phyloP scores from a whole-genome alignment of 345 rosid genomes.

The Gossypium ekmanianum region DNA sequence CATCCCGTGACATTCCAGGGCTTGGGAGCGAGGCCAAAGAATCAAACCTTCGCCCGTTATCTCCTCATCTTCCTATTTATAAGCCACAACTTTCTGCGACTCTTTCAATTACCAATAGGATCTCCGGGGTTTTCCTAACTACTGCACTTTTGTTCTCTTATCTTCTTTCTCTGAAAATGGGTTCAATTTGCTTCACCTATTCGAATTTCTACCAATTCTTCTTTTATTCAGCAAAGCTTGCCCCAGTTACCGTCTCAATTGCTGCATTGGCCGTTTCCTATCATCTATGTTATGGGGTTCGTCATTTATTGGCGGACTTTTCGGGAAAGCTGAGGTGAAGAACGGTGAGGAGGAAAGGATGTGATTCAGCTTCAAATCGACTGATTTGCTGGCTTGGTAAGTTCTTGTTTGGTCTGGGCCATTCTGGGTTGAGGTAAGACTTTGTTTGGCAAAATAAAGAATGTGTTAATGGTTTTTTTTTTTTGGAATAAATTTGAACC shows the following conservation, averaged over 20 bases:
- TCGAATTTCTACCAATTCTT: neutral
- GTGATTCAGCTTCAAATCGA: no score
- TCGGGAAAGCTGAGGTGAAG: no score
- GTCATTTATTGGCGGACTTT: slow-evolving; percentile 22
- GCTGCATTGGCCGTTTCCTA: neutral
- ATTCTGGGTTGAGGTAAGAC: neutral
- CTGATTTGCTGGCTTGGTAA: neutral
- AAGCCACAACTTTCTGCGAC: neutral
- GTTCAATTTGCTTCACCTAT: neutral
- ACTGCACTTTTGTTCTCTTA: neutral
- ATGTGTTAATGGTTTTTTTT: no score
- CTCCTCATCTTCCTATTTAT: slow-evolving; percentile 22
- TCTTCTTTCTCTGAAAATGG: neutral
- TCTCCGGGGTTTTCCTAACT: neutral
- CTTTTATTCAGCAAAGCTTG: neutral
- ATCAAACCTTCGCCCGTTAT: slow-evolving; percentile 49
- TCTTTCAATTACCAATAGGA: slow-evolving; percentile 26
- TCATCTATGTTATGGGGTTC: neutral
- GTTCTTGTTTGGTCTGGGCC: neutral
- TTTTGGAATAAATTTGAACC: no score
- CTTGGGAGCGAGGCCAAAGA: slow-evolving; percentile 55
- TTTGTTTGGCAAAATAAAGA: neutral
- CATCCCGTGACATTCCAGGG: slow-evolving; percentile 49
- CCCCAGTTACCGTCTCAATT: neutral
- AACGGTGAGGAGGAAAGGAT: no score